A percentile compares a stretch with the other conserved stretches of the same genome.
phyloP scores from a whole-genome alignment of 2,329 filamentous ascomycete genomes.

The Xylaria sp. region DNA sequence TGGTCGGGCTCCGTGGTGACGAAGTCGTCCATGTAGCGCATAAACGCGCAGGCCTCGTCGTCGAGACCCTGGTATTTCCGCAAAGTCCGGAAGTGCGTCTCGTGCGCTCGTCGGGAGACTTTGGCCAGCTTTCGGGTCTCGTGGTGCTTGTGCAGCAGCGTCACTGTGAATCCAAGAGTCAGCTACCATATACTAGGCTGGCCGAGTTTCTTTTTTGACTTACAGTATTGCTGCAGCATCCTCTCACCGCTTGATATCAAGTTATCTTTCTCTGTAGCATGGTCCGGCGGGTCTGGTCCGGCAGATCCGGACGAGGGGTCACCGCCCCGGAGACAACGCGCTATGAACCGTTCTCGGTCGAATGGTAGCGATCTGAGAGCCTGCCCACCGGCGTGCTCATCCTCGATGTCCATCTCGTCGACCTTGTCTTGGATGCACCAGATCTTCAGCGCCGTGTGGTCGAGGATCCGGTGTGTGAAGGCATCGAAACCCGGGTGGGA shows the following conservation, averaged over 20 bases:
- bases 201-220: not conserved
- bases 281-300: constrained; percentile 1
- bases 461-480: constrained; percentile 10
- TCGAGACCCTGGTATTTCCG: constrained; percentile 10
- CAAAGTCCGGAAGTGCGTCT: constrained; percentile 8
- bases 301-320: not conserved
- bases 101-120: constrained; percentile 13
- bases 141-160: constrained; percentile 4
- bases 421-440: constrained; percentile 16
- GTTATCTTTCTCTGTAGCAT: constrained; percentile 16
- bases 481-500: constrained; percentile 19
- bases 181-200: not conserved
- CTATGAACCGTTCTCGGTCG: constrained; percentile 19
- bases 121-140: constrained; percentile 13
- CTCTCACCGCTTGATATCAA: constrained; percentile 3
- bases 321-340: constrained; percentile 6
- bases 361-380: constrained; percentile 23
- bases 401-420: constrained; percentile 17
- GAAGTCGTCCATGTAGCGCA: constrained; percentile 26
- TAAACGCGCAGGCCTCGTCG: constrained; percentile 18
- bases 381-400: not conserved
- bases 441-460: constrained; percentile 19
- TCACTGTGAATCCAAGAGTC: not conserved
- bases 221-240: constrained; percentile 21
- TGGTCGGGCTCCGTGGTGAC: constrained; percentile 13